These are phyloP conservation scores for Mycena sp. DNA, from an alignment of 1,284 basidiomycete species.

Conservation along the genomic window DNA sequence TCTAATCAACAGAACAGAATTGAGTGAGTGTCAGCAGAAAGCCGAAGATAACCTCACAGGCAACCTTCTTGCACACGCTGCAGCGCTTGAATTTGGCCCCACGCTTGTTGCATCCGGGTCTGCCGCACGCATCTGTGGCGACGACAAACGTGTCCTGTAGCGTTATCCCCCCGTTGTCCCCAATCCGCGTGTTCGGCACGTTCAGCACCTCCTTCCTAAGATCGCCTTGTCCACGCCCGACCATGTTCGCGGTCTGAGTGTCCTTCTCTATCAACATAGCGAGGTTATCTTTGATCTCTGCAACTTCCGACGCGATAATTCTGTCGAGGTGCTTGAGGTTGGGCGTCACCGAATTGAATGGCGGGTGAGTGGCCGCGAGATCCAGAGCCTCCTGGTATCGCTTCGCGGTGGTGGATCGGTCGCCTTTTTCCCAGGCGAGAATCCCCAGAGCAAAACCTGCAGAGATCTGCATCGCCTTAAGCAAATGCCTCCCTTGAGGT, in stretches of 20 bases:
- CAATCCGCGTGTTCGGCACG: slow-evolving; percentile 31
- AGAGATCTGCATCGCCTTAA: slow-evolving; percentile 45
- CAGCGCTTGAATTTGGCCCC: slow-evolving; percentile 40
- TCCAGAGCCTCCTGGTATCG: slow-evolving; percentile 45
- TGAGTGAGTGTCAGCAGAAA: background rate
- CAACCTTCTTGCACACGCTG: slow-evolving; percentile 37
- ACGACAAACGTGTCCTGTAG: slow-evolving; percentile 31
- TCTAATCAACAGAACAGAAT: slow-evolving; percentile 25
- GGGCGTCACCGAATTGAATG: slow-evolving; percentile 29
- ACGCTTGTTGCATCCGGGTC: slow-evolving; percentile 37
- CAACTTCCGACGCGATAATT: slow-evolving; percentile 35
- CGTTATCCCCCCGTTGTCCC: slow-evolving; percentile 30
- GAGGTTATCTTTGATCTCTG: slow-evolving; percentile 38
- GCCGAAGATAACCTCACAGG: slow-evolving; percentile 35
- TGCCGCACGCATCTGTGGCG: slow-evolving; percentile 41
- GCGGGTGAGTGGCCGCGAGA: slow-evolving; percentile 36
- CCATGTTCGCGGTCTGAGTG: slow-evolving; percentile 31
- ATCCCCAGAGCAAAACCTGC: slow-evolving; percentile 41
- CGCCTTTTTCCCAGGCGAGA: slow-evolving; percentile 43
- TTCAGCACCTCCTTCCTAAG: slow-evolving; percentile 36
- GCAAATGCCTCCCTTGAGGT: slow-evolving; percentile 31
- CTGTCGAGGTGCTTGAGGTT: slow-evolving; percentile 34
- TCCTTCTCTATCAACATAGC: slow-evolving; percentile 29
- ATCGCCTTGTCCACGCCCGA: slow-evolving; percentile 18
- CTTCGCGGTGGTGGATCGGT: slow-evolving; percentile 45